Conservation (phyloP, 805 yeast species). For the Yamadazyma endophytica region DNA sequence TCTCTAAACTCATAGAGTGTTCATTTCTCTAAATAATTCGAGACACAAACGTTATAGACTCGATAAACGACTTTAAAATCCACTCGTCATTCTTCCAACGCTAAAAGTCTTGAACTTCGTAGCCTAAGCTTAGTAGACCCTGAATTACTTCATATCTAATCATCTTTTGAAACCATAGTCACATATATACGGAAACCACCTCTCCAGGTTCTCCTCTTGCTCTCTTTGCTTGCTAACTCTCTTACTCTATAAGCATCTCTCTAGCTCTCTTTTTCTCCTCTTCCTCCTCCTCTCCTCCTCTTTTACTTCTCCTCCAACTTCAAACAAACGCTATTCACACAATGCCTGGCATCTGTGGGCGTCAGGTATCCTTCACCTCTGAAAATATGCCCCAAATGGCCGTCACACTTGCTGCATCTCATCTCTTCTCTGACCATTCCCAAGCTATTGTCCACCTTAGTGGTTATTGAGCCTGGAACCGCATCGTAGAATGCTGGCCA, state of each 20-base stretch:
- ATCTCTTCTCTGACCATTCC: slow-evolving; percentile 91
- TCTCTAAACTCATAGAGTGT: too few species aligned
- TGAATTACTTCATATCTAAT: not conserved
- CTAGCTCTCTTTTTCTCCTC: not conserved
- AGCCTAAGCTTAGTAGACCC: too few species aligned
- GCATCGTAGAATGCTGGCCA: slow-evolving; percentile 98
- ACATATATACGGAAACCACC: not conserved
- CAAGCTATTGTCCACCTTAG: slow-evolving; percentile 53
- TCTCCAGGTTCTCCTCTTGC: not conserved
- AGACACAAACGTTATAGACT: too few species aligned
- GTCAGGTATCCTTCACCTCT: slow-evolving; percentile 87
- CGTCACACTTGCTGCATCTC: slow-evolving; percentile 83
- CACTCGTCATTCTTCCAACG: too few species aligned
- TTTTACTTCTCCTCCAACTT: slow-evolving; percentile 41
- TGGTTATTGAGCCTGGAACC: slow-evolving; percentile 68
- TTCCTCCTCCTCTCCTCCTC: not conserved
- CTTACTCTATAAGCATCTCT: not conserved
- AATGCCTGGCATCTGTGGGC: slow-evolving; percentile 90
- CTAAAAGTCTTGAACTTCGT: too few species aligned
- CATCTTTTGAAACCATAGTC: not conserved
- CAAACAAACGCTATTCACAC: slow-evolving; percentile 84
- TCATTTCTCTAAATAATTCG: too few species aligned
- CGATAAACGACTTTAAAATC: too few species aligned
- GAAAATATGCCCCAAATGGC: slow-evolving; percentile 94
- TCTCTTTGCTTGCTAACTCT: not conserved